These are phyloP conservation scores for Vitis hybrid DNA, from an alignment of 177 flowering plant species.

Conservation along the genomic window DNA sequence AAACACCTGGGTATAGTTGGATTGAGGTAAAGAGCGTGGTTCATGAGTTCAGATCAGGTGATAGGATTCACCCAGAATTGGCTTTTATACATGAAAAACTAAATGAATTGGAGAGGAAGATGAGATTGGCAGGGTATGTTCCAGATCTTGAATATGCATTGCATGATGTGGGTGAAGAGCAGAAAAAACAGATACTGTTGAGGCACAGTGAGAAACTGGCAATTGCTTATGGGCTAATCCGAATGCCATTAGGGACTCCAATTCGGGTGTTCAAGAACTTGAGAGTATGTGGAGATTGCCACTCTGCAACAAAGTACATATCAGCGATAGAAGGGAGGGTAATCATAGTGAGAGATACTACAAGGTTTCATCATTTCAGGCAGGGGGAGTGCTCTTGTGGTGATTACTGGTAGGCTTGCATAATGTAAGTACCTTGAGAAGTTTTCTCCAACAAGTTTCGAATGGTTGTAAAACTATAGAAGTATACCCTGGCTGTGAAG, in stretches of 20 bases:
- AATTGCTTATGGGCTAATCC: constrained; percentile 66
- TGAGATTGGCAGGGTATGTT: constrained; percentile 60
- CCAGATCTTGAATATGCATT: constrained; percentile 61
- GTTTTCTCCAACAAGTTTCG: neutral
- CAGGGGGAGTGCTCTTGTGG: constrained; percentile 73
- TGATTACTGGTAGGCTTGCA: constrained; percentile 63
- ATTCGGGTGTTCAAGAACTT: constrained; percentile 76
- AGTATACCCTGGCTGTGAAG: too few relatives aligned
- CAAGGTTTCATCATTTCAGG: constrained; percentile 76
- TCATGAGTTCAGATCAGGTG: constrained; percentile 80
- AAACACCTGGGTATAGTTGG: constrained; percentile 88
- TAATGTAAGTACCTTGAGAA: neutral
- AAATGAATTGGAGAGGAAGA: constrained; percentile 52
- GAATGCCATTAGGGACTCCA: constrained; percentile 34
- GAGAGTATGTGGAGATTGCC: constrained; percentile 81
- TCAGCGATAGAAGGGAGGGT: constrained; percentile 67
- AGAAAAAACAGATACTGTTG: constrained; percentile 52
- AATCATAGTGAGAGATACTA: constrained; percentile 71
- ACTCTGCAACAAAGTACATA: constrained; percentile 56
- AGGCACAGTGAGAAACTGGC: constrained; percentile 84
- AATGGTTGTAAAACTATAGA: too few relatives aligned
- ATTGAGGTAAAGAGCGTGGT: constrained; percentile 59
- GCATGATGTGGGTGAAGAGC: constrained; percentile 69
- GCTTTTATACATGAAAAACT: constrained; percentile 49
- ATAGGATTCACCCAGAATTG: constrained; percentile 57